Base-by-base conservation (phyloP, 352 stramenopile genomes). In the Pythium chondricola region DNA sequence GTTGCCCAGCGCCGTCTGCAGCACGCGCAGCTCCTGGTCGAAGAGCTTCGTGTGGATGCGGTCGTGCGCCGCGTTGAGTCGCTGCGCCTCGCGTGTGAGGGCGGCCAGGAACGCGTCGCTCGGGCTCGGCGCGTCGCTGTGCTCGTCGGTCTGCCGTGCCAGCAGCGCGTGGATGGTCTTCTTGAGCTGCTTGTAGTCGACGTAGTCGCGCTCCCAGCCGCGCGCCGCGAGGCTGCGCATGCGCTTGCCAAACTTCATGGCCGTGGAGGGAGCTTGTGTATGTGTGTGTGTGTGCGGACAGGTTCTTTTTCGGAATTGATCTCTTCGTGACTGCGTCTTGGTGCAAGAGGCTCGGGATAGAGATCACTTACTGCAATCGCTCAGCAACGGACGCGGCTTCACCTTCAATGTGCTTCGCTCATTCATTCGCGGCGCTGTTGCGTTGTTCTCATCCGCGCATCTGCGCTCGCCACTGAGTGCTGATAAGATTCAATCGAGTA, bases 221-320 rank as follows among this genome's bases (percentile, higher is more conserved):
- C 67, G 61, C 22, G 67, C 69, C 41, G 67, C 69, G 27, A 91
- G 67, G 30, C 67, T 76, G 20, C 79, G 79, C 61, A 88, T 80
- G 40, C 79, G 79, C 55, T 91, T 91, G 64, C 79, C 79, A 40
- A 91, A 91, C 68, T 91, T 91, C 76, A 91, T 91, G 13, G 27
- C 18, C 25, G 10, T 36, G 17, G 18, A 5, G 14, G 8, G 21
- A 13, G 7, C 29, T 13, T 4, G 27, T 25, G 47, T 17, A 41
- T 44, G 32, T 30, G 2, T 29, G 13, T 32, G 7, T 26, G 16
- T 47, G 14, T 22, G 9, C 7, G 35, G 11, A 16, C 14, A 32
- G 41, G 49, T 50, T 50, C 49, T 46, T 45, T 50, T 57, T 61
- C 22, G 18, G 31, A 48, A 60, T 27, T 59, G 51, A 52, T 5